Percentiles rank a stretch among this genome's conserved stretches.
phyloP scores from a whole-genome alignment of 306 rosid species.

The Cicer pinnatifidum region DNA sequence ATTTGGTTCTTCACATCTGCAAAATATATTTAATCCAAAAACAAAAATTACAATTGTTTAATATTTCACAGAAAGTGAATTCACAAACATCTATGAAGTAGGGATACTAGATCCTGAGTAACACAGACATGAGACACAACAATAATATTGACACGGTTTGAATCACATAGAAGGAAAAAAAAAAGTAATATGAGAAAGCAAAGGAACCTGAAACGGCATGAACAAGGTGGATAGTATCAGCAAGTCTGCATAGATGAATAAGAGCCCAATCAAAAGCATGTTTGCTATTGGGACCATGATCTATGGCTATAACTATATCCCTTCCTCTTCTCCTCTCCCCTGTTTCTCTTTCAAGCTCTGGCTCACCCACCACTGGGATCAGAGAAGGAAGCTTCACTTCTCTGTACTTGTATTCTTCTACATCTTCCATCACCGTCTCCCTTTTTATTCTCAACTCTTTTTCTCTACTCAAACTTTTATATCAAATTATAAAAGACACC shows the following conservation, averaged over 20 bases:
- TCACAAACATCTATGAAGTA: too few species aligned
- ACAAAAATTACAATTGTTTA: background rate
- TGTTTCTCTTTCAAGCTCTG: slow-evolving; percentile 70
- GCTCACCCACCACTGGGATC: slow-evolving; percentile 55
- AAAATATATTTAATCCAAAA: background rate
- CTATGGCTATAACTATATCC: slow-evolving; percentile 71
- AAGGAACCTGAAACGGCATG: slow-evolving; percentile 78
- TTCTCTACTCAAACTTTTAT: background rate
- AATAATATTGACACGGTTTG: too few species aligned
- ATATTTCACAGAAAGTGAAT: too few species aligned
- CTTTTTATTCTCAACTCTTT: slow-evolving; percentile 13
- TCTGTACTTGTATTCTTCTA: slow-evolving; percentile 70
- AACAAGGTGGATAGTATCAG: slow-evolving; percentile 82
- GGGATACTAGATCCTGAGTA: too few species aligned
- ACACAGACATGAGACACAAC: too few species aligned
- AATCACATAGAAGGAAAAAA: background rate
- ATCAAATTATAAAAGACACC: background rate
- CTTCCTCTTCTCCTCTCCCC: slow-evolving; percentile 79
- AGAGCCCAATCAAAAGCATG: slow-evolving; percentile 94
- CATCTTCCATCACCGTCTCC: slow-evolving; percentile 75
- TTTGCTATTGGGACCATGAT: slow-evolving; percentile 81
- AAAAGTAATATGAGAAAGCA: too few species aligned
- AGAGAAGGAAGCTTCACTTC: slow-evolving; percentile 67
- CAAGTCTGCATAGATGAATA: slow-evolving; percentile 71
- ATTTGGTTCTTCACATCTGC: slow-evolving; percentile 66